Percentiles rank a stretch among this genome's conserved stretches.
Conservation (phyloP, 805 yeast genomes). For the Lachancea nothofagi region DNA sequence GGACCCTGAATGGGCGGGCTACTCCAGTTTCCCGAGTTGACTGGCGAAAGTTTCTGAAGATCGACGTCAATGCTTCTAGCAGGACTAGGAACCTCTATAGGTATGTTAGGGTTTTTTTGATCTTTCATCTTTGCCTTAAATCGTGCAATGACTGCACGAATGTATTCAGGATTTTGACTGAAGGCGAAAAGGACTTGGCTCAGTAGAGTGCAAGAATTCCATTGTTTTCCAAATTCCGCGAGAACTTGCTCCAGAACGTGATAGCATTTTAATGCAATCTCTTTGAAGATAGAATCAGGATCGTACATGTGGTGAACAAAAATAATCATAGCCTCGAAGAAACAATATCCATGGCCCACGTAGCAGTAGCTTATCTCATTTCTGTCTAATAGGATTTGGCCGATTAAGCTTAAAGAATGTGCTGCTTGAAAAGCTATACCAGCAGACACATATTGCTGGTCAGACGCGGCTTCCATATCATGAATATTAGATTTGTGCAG, state of each 20-base stretch:
- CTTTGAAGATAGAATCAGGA: constrained; percentile 2
- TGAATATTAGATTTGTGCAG: constrained; percentile 9
- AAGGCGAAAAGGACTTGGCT: constrained; percentile 7
- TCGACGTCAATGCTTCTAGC: constrained; percentile 2
- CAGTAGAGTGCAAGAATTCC: constrained; percentile 8
- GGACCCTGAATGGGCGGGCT: constrained; percentile 2
- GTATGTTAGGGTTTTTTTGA: constrained; percentile 3
- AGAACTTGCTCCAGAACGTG: constrained; percentile 8
- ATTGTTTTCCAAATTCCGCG: constrained; percentile 3
- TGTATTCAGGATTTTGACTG: constrained; percentile 7
- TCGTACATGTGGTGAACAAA: constrained; percentile 11
- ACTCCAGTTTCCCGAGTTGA: not conserved
- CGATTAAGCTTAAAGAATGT: constrained; percentile 8
- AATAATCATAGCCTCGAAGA: constrained; percentile 9
- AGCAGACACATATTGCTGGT: constrained; percentile 6
- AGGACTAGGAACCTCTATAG: constrained; percentile 7
- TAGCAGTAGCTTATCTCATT: constrained; percentile 5
- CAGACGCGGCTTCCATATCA: constrained; percentile 4
- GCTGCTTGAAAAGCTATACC: constrained; percentile 11
- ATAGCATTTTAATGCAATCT: constrained; percentile 6
- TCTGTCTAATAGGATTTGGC: constrained; percentile 8
- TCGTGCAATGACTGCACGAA: constrained; percentile 4
- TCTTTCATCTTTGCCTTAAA: constrained; percentile 5
- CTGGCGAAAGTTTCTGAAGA: not conserved
- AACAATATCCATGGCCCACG: constrained; percentile 8